Evolutionary conservation across 2,329 filamentous ascomycete genomes (phyloP), one percentile per base, ranked within the genome.

Genomic region (Monosporascus sp.): DNA sequence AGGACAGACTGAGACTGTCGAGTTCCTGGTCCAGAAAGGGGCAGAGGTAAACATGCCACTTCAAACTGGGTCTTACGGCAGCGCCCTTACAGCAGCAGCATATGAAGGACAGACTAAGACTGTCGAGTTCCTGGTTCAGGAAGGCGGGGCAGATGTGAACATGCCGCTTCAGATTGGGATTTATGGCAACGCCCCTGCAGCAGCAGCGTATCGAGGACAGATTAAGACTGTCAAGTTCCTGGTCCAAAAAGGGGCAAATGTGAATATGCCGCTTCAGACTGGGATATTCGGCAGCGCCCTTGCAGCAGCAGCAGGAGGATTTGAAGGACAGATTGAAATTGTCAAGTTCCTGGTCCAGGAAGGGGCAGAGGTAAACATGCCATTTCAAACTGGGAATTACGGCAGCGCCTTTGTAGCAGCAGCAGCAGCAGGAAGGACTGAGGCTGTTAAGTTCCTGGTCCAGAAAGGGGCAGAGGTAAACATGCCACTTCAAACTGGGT

Each of bases 331-430:
- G 31, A 31, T 7, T 3, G 35, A 47, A 2, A 52, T 46, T 20
- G 46, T 47, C 22, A 31, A 35, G 7, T 18, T 52, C 7, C 25
- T 27, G 25, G 25, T 27, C 25, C 25, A 27, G 25, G 6, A 50
- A 20, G 50, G 50, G 18, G 50, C 53, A 38, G 24, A 56, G 31
- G 22, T 56, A 8, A 51, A 53, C 27, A 31, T 50, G n/a, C n/a
- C n/a, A n/a, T n/a, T n/a, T n/a, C 44, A 43, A 8, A 36, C 0
- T 8, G 36, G 24, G n/a, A 4, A 0, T 5, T 52, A 48, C 17
- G 20, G 50, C 44, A 52, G 50, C 15, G 35, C 45, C 6, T 45
- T 31, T 31, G 27, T 4, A 31, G 27, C 27, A 31, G 27, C 27
- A 31, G 27, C 9, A 2, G 4, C 2, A 18, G n/a, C n/a, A 0